Evolutionary conservation across 495 filamentous ascomycete species (phyloP).

Genomic region (Aspergillus conjunctus): DNA sequence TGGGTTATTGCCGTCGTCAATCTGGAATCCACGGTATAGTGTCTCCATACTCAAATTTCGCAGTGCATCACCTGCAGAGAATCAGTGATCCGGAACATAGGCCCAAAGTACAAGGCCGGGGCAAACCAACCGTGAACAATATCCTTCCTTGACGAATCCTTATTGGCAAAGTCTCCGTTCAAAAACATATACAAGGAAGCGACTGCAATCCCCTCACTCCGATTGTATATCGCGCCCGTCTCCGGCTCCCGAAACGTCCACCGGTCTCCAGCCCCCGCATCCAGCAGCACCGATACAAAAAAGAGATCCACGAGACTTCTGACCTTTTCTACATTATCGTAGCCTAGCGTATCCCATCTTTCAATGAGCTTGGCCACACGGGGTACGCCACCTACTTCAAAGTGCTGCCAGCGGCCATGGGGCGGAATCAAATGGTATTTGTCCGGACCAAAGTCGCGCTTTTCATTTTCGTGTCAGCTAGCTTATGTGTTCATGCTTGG

Average conservation of each 20-base stretch:
- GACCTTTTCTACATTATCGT: slow-evolving; percentile 72
- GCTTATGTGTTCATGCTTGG: not conserved
- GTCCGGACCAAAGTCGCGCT: slow-evolving; percentile 60
- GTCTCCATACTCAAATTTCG: slow-evolving; percentile 20
- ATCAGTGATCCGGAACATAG: not conserved
- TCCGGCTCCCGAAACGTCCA: slow-evolving; percentile 64
- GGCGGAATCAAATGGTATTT: slow-evolving; percentile 58
- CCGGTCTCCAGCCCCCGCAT: slow-evolving; percentile 79
- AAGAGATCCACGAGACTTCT: slow-evolving; percentile 83
- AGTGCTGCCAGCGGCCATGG: slow-evolving; percentile 90
- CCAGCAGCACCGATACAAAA: slow-evolving; percentile 85
- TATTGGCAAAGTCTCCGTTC: slow-evolving; percentile 46
- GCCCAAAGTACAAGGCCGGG: not conserved
- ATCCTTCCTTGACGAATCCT: slow-evolving; percentile 20
- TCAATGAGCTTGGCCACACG: slow-evolving; percentile 72
- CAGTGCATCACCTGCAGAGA: slow-evolving; percentile 24
- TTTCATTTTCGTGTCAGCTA: not conserved
- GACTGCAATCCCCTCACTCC: slow-evolving; percentile 64
- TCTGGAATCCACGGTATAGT: slow-evolving; percentile 42
- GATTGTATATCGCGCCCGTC: slow-evolving; percentile 46
- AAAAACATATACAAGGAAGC: slow-evolving; percentile 62
- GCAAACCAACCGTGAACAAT: slow-evolving; percentile 32
- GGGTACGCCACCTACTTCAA: slow-evolving; percentile 78
- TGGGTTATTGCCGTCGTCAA: slow-evolving; percentile 47
- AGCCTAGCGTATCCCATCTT: slow-evolving; percentile 58